Conservation (phyloP, 441 rosid genomes). For the Omphalea diandra region DNA sequence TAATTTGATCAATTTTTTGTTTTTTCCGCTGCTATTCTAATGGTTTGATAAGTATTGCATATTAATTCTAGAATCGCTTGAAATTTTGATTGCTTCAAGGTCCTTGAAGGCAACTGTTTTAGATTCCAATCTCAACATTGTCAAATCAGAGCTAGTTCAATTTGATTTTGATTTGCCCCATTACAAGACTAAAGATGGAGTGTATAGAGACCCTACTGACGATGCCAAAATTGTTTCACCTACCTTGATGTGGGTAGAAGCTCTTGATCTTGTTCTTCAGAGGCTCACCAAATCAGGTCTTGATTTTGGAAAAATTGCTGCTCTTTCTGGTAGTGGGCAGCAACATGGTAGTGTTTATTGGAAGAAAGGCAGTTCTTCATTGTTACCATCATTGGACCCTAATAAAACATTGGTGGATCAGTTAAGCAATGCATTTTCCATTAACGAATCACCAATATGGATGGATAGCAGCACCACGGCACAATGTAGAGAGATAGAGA, state of each 20-base stretch:
- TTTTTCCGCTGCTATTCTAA: not conserved
- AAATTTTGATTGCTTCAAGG: conserved; percentile 38
- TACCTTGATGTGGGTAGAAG: conserved; percentile 93
- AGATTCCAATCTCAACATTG: conserved; percentile 62
- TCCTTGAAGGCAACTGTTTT: conserved; percentile 90
- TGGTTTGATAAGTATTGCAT: not conserved
- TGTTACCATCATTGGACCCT: conserved; percentile 56
- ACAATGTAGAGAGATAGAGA: conserved; percentile 85
- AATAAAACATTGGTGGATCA: conserved; percentile 56
- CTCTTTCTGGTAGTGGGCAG: conserved; percentile 93
- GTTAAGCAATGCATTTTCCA: conserved; percentile 58
- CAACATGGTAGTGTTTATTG: conserved; percentile 96
- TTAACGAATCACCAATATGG: conserved; percentile 82
- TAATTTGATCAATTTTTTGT: not conserved
- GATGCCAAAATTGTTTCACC: conserved; percentile 85
- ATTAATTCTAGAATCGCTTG: not conserved
- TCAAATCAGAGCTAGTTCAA: conserved; percentile 59
- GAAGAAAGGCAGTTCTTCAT: conserved; percentile 59
- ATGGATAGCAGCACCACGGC: conserved; percentile 87
- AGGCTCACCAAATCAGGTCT: conserved; percentile 49
- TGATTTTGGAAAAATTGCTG: conserved; percentile 62
- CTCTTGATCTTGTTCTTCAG: conserved; percentile 74
- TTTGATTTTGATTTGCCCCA: conserved; percentile 79
- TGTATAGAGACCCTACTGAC: conserved; percentile 59
- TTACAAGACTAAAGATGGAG: conserved; percentile 82